These are phyloP conservation scores for Rhododendron ovatum DNA, from an alignment of 148 eudicot genomes.

Conservation along the genomic window DNA sequence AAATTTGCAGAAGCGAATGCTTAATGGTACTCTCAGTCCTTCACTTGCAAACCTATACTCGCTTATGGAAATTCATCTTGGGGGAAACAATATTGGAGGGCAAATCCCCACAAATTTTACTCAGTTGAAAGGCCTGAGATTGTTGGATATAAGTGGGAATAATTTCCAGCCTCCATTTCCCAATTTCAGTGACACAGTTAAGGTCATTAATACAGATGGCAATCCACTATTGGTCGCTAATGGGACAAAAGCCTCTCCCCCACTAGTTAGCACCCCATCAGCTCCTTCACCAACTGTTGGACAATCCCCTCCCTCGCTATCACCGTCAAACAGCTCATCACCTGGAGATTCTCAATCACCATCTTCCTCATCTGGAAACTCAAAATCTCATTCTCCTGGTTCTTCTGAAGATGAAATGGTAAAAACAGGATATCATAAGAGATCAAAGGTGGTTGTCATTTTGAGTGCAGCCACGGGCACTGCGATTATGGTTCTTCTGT, in stretches of 20 bases:
- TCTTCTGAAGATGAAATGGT: neutral
- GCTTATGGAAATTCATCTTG: constrained; percentile 43
- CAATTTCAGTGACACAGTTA: constrained; percentile 37
- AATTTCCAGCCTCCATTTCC: constrained; percentile 62
- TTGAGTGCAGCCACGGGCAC: constrained; percentile 22
- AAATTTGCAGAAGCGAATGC: constrained; percentile 47
- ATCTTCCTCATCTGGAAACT: constrained; percentile 14
- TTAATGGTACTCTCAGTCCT: constrained; percentile 67
- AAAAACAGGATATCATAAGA: constrained; percentile 13
- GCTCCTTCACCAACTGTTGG: constrained; percentile 9
- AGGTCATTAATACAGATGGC: constrained; percentile 33
- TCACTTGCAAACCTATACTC: constrained; percentile 44
- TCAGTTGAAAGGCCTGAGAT: constrained; percentile 41
- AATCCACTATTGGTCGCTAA: constrained; percentile 38
- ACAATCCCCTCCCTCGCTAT: constrained; percentile 17
- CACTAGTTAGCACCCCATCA: constrained; percentile 20
- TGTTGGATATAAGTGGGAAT: constrained; percentile 56
- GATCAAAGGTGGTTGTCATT: constrained; percentile 18
- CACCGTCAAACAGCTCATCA: constrained; percentile 19
- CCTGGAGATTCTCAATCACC: constrained; percentile 12
- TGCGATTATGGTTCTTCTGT: constrained; percentile 20
- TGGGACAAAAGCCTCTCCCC: constrained; percentile 12
- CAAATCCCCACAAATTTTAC: constrained; percentile 42
- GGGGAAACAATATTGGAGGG: constrained; percentile 44
- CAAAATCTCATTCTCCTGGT: constrained; percentile 12